Conservation (phyloP, 345 rosid species). For the Melastoma malabathricum region DNA sequence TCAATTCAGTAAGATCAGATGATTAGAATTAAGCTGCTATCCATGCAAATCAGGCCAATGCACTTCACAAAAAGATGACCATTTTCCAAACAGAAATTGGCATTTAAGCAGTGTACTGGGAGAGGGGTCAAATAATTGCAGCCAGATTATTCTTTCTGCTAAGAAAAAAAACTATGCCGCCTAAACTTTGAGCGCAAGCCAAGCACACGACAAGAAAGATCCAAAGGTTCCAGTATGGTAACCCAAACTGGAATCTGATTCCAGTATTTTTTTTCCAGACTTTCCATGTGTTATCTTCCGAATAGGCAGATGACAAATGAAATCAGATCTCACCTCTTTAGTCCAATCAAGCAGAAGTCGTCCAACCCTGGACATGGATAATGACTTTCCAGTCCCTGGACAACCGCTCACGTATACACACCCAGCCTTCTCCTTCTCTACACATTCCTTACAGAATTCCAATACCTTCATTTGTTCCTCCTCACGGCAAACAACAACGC, state of each 20-base stretch:
- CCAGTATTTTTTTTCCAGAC: too few relatives aligned
- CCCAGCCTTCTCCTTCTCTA: slow-evolving; percentile 52
- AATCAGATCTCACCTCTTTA: slow-evolving; percentile 24
- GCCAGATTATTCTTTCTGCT: too few relatives aligned
- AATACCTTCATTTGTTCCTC: slow-evolving; percentile 50
- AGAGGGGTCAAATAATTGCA: too few relatives aligned
- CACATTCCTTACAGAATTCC: slow-evolving; percentile 52
- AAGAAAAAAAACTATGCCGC: too few relatives aligned
- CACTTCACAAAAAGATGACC: background rate
- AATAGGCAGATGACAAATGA: background rate
- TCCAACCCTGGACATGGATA: slow-evolving; percentile 65
- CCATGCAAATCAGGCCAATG: background rate
- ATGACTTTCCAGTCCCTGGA: slow-evolving; percentile 82
- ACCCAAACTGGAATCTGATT: too few relatives aligned
- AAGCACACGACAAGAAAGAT: too few relatives aligned
- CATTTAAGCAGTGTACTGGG: too few relatives aligned
- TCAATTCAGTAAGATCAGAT: background rate
- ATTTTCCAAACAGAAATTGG: too few relatives aligned
- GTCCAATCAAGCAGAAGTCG: slow-evolving; percentile 47
- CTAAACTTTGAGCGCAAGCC: too few relatives aligned
- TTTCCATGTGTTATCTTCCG: too few relatives aligned
- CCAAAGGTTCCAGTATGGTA: too few relatives aligned
- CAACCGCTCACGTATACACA: slow-evolving; percentile 75
- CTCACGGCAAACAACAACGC: slow-evolving; percentile 56
- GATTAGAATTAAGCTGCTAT: background rate